phyloP scores from a whole-genome alignment of 768 basidiomycete genomes.

The Lactarius vividus region DNA sequence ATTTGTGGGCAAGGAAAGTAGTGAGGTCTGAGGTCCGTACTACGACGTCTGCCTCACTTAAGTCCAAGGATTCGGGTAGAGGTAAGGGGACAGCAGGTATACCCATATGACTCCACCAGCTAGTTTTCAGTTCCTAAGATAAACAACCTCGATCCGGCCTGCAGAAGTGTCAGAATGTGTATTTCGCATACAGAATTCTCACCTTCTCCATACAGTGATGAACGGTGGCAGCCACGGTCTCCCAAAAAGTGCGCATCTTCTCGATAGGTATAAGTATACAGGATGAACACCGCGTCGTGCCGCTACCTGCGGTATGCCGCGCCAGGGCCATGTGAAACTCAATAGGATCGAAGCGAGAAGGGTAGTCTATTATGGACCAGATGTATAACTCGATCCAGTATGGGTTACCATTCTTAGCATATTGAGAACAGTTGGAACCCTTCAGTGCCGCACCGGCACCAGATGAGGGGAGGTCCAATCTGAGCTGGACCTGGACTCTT shows the following conservation, averaged over 20 bases:
- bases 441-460: neutral
- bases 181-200: neutral
- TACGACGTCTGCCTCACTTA: neutral
- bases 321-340: slow-evolving; percentile 7
- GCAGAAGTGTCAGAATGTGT: neutral
- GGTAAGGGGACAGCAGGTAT: slow-evolving; percentile 25
- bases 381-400: slow-evolving; percentile 1
- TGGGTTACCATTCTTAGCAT: neutral
- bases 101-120: neutral
- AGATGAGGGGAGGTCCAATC: neutral
- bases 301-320: neutral
- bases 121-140: neutral
- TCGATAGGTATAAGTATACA: neutral
- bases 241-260: neutral
- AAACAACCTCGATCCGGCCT: neutral
- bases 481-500: neutral
- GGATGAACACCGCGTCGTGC: neutral
- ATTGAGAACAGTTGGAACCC: neutral
- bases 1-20: neutral
- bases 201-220: neutral
- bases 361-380: neutral
- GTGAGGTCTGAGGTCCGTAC: neutral
- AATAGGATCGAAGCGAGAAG: neutral
- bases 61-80: slow-evolving; percentile 26
- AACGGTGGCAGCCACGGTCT: neutral